phyloP scores from a whole-genome alignment of 2,329 filamentous ascomycete species.

The Aureobasidium vineae region DNA sequence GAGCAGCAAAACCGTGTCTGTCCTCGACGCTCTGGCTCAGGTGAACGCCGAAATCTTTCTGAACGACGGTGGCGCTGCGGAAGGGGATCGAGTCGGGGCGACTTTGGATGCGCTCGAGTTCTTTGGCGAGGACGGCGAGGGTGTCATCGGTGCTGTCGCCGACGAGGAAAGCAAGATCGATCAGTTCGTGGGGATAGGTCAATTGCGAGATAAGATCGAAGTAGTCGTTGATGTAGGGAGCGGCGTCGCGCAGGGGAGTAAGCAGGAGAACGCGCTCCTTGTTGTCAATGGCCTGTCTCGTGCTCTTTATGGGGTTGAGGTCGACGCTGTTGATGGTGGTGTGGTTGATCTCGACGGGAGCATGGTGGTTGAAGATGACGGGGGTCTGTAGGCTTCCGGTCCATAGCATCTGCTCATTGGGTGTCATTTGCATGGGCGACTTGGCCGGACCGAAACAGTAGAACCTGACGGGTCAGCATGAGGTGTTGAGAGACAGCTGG shows the following conservation, averaged over 20 bases:
- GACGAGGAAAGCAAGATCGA: conserved; percentile 92
- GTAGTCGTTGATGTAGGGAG: conserved; percentile 77
- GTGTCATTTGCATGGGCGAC: conserved; percentile 91
- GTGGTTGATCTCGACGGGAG: conserved; percentile 79
- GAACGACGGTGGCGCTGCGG: conserved; percentile 75
- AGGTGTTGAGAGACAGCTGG: neutral
- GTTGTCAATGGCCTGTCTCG: conserved; percentile 72
- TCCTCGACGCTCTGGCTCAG: conserved; percentile 78
- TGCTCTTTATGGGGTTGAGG: conserved; percentile 81
- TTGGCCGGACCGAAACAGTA: conserved; percentile 96
- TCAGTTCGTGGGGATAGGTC: conserved; percentile 91
- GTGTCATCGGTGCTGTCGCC: conserved; percentile 92
- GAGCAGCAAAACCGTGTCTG: conserved; percentile 80
- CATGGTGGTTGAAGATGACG: conserved; percentile 94
- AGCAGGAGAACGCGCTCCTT: conserved; percentile 87
- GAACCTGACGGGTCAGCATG: conserved; percentile 60
- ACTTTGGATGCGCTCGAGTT: conserved; percentile 84
- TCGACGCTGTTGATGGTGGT: conserved; percentile 75
- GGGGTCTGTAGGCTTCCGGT: conserved; percentile 84
- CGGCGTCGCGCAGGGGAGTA: conserved; percentile 88
- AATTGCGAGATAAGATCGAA: conserved; percentile 89
- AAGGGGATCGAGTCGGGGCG: conserved; percentile 75
- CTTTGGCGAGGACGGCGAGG: conserved; percentile 75
- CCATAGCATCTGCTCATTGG: conserved; percentile 90
- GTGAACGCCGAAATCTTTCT: conserved; percentile 83